These are phyloP conservation scores for Luzula sylvatica DNA, from an alignment of 176 grass and related monocot species.

Conservation along the genomic window DNA sequence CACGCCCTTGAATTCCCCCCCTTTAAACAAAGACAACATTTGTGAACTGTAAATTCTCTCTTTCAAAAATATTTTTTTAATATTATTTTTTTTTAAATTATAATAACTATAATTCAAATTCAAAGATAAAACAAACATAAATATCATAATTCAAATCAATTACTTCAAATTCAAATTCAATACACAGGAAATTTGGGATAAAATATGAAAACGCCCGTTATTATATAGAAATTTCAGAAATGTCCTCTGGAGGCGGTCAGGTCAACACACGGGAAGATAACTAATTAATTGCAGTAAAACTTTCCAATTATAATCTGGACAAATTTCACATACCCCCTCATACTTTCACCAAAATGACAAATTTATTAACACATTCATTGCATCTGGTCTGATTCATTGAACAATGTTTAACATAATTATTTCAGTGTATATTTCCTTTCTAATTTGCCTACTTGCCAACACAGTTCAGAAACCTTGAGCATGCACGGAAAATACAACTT, in stretches of 20 bases:
- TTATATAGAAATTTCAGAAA: not conserved
- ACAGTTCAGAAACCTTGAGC: not conserved
- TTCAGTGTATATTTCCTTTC: conserved; percentile 13
- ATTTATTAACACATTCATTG: conserved; percentile 3
- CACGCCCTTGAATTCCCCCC: not conserved
- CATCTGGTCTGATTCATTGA: not conserved
- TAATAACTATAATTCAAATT: too few relatives aligned
- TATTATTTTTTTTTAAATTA: too few relatives aligned
- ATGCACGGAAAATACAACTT: too few relatives aligned
- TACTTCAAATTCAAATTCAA: too few relatives aligned
- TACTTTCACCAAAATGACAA: conserved; percentile 12
- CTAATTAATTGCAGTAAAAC: not conserved
- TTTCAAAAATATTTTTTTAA: too few relatives aligned
- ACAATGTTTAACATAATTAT: conserved; percentile 8
- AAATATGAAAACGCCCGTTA: too few relatives aligned
- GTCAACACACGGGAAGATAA: not conserved
- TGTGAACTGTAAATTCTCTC: conserved; percentile 15
- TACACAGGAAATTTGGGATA: too few relatives aligned
- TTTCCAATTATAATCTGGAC: too few relatives aligned
- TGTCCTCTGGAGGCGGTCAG: conserved; percentile 17
- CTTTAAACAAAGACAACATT: conserved; percentile 11
- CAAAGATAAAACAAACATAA: too few relatives aligned
- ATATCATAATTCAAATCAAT: too few relatives aligned
- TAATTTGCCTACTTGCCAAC: not conserved
- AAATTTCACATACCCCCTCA: not conserved